phyloP scores from a whole-genome alignment of 2,329 filamentous ascomycete genomes.

The Diplodia sapinea region DNA sequence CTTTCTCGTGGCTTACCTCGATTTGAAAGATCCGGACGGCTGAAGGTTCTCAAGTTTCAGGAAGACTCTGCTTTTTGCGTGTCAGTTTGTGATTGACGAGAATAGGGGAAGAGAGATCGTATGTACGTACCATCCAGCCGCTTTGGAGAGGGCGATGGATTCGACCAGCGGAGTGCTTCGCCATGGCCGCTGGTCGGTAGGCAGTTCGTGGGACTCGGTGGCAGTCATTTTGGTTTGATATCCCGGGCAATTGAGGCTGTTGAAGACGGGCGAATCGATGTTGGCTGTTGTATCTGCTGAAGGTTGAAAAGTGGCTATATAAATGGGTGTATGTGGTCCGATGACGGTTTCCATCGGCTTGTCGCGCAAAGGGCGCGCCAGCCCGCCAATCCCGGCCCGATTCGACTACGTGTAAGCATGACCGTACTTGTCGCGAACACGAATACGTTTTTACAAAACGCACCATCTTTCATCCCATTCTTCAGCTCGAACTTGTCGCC shows the following conservation, averaged over 20 bases:
- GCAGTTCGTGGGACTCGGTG: conserved; percentile 11
- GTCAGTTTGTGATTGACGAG: background rate
- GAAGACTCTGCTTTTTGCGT: conserved; percentile 68
- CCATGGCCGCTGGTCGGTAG: conserved; percentile 59
- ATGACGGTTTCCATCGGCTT: background rate
- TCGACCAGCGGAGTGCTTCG: conserved; percentile 73
- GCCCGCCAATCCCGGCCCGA: background rate
- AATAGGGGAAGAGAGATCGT: too few species aligned
- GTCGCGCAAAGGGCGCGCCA: background rate
- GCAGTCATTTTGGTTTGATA: background rate
- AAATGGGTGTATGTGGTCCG: background rate
- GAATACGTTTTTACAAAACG: too few species aligned
- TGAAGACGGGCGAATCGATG: background rate
- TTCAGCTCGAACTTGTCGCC: too few species aligned
- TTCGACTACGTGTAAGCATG: background rate
- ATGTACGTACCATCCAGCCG: conserved; percentile 75
- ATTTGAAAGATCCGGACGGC: conserved; percentile 86
- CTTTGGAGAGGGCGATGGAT: conserved; percentile 69
- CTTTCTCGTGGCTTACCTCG: conserved; percentile 41
- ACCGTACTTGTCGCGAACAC: too few species aligned
- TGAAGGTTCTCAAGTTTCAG: conserved; percentile 87
- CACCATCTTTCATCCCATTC: too few species aligned
- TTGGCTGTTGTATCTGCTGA: background rate
- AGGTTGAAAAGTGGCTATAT: background rate
- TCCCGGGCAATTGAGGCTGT: background rate